These are phyloP conservation scores for Zasmidium angulare DNA, from an alignment of 2,329 filamentous ascomycete genomes.

Conservation along the genomic window DNA sequence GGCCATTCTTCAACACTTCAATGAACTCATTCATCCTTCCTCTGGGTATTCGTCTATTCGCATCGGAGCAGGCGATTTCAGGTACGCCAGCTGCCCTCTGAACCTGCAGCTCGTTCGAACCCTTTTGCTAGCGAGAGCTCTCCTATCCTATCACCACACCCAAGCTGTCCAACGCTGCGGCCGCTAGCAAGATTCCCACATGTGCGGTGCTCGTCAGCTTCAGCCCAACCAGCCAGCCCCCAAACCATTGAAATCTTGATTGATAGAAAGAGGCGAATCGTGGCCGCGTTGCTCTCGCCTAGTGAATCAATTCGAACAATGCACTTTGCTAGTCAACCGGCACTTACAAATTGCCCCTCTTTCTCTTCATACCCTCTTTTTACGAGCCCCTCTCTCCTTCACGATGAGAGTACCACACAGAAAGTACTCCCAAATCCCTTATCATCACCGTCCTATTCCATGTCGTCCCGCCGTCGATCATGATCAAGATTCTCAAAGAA, in stretches of 20 bases:
- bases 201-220: too few species aligned
- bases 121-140: not conserved
- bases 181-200: not conserved
- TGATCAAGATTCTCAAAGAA: conserved; percentile 1
- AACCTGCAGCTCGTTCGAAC: not conserved
- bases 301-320: not conserved
- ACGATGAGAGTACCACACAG: too few species aligned
- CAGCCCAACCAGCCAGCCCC: too few species aligned
- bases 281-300: too few species aligned
- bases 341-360: too few species aligned
- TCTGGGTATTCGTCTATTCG: too few species aligned
- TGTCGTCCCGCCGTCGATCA: not conserved
- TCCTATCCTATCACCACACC: not conserved
- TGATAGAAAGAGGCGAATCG: too few species aligned
- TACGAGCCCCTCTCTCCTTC: not conserved
- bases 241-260: not conserved
- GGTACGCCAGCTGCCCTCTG: not conserved
- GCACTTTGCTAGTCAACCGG: not conserved
- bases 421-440: not conserved
- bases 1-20: too few species aligned
- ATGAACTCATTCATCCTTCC: not conserved
- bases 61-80: not conserved
- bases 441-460: not conserved
- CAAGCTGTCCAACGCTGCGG: not conserved
- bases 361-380: not conserved